Evolutionary conservation across 352 stramenopile species (phyloP), one percentile per base, ranked within the genome.

Genomic region (Pythium graminicola): DNA sequence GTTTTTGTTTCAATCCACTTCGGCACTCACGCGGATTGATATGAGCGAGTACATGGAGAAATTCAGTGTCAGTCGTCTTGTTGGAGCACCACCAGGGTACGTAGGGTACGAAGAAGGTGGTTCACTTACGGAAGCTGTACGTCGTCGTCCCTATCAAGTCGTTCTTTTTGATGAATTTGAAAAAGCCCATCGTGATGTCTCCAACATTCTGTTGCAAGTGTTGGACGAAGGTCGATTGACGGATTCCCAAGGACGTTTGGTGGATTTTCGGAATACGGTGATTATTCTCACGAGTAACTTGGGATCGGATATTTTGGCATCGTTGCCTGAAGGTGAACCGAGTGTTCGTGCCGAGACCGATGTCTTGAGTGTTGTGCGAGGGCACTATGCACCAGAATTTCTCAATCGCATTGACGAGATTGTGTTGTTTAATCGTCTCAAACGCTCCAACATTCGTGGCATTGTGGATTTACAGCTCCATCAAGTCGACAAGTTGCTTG

Each of bases 1-100:
- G 95, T 95, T 38, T 79, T 75, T 49, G 87, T 98, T 53, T 70
- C 98, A 2, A 98, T 98, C 48, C 88, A 98, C 65, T 80, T 95
- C 26, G 87, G 97, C 47, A 95, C 96, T 59, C 70, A 94, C 61
- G 89, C 77, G 96, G 24, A 96, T 99, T 56, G 96, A 99, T 54
- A 99, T 98, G 95, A 95, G 72, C 48, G 95, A 99, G 68, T 99
- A 98, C 70, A 98, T 97, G 77, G 95, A 99, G 67, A 81, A 97
- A 52, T 90, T 98, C 65, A 94, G 84, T 1, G 93, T 98, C 3
- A 73, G 82, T 10, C 60, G 93, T 11, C 64, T 99, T 22, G 91
- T 99, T 38, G 96, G 95, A 17, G 76, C 90, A 0, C 94, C 95
- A 1, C 95, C 96, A 20, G 96, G 95, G 36, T 99, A 98, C 64